phyloP scores from a whole-genome alignment of 2,329 filamentous ascomycete species.

The Curvularia lunata region DNA sequence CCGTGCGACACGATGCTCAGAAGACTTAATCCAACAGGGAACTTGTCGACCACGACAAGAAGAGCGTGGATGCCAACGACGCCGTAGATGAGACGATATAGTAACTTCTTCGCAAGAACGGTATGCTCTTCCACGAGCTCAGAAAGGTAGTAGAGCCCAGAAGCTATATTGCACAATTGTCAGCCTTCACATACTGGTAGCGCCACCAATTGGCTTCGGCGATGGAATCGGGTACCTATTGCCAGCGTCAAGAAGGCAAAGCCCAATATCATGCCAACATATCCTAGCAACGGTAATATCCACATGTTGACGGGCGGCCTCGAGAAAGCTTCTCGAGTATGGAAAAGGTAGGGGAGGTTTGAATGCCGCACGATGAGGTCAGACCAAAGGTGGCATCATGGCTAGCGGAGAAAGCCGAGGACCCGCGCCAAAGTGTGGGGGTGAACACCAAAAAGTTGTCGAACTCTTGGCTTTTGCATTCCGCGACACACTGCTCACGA shows the following conservation, averaged over 20 bases:
- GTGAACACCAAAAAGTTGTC: slow-evolving; percentile 36
- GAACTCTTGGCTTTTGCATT: slow-evolving; percentile 24
- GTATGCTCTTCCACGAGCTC: slow-evolving; percentile 98
- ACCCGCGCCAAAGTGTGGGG: slow-evolving; percentile 27
- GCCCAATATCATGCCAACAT: slow-evolving; percentile 82
- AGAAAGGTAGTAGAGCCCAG: slow-evolving; percentile 97
- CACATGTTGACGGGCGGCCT: slow-evolving; percentile 69
- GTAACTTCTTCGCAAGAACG: slow-evolving; percentile 85
- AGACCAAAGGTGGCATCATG: slow-evolving; percentile 35
- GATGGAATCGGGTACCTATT: slow-evolving; percentile 66
- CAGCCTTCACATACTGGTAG: neutral
- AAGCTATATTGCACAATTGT: slow-evolving; percentile 62
- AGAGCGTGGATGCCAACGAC: slow-evolving; percentile 77
- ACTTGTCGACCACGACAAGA: slow-evolving; percentile 81
- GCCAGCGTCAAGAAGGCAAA: slow-evolving; percentile 94
- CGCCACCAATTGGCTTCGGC: slow-evolving; percentile 2
- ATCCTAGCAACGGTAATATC: slow-evolving; percentile 92
- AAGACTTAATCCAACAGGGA: slow-evolving; percentile 75
- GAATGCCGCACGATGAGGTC: slow-evolving; percentile 31
- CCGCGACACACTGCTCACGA: slow-evolving; percentile 3
- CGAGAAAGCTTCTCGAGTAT: slow-evolving; percentile 4
- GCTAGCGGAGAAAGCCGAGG: slow-evolving; percentile 23
- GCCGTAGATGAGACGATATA: slow-evolving; percentile 82
- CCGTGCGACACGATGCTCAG: slow-evolving; percentile 81
- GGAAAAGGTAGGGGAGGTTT: slow-evolving; percentile 12